Evolutionary conservation across 2,329 filamentous ascomycete genomes (phyloP).

Genomic region (Paracoccidioides brasiliensis): DNA sequence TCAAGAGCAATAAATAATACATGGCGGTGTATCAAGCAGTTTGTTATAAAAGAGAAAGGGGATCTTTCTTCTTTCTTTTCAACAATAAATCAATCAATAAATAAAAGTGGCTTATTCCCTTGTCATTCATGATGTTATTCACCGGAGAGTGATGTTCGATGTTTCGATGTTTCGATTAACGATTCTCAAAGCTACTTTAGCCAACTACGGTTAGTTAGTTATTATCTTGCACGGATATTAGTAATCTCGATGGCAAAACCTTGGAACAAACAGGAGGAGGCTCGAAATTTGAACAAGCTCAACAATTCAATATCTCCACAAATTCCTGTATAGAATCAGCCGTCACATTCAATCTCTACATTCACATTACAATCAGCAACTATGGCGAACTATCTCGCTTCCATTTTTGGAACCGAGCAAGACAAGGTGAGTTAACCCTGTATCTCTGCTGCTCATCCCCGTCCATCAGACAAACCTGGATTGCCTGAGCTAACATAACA

Average conservation of each 20-base stretch:
- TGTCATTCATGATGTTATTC: no score
- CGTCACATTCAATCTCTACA: background rate
- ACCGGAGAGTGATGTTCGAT: background rate
- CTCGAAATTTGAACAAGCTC: background rate
- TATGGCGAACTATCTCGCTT: conserved; percentile 98
- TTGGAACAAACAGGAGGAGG: background rate
- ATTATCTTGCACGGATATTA: background rate
- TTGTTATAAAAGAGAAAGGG: no score
- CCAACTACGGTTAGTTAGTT: background rate
- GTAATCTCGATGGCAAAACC: background rate
- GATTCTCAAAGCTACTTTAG: background rate
- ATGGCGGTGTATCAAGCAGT: no score
- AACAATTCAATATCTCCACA: background rate
- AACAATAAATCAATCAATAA: no score
- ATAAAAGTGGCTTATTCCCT: no score
- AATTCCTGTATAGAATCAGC: background rate
- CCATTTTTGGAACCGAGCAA: conserved; percentile 98
- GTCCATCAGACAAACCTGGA: no score
- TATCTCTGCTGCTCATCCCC: background rate
- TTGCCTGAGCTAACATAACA: conserved; percentile 11
- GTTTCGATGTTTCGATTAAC: no score
- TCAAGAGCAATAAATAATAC: no score
- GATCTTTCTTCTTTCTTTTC: no score
- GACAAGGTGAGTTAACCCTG: conserved; percentile 50
- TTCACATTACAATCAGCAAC: conserved; percentile 10